Evolutionary conservation across 352 stramenopile genomes (phyloP).

Genomic region (Phytophthora melonis): DNA sequence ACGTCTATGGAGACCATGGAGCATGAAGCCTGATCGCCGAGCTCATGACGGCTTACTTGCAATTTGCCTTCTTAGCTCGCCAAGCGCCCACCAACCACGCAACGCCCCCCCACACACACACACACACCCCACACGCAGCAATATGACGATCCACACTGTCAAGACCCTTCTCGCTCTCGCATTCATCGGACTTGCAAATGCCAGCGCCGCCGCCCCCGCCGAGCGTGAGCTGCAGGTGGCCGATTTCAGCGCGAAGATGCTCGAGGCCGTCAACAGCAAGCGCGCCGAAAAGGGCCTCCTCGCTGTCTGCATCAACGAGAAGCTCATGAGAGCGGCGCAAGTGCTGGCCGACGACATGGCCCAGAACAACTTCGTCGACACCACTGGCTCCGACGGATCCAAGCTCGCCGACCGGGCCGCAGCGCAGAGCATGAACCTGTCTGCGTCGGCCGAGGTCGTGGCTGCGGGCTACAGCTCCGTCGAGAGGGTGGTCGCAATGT

Average conservation of each 20-base stretch:
- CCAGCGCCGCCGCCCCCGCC: not conserved
- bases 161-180: slow-evolving; percentile 2
- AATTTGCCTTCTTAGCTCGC: not conserved
- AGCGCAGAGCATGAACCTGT: slow-evolving; percentile 33
- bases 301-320: slow-evolving; percentile 50
- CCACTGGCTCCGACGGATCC: slow-evolving; percentile 41
- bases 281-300: slow-evolving; percentile 42
- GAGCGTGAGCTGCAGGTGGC: slow-evolving; percentile 39
- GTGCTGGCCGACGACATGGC: slow-evolving; percentile 35
- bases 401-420: slow-evolving; percentile 33
- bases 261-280: slow-evolving; percentile 49
- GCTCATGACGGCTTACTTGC: not conserved
- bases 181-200: slow-evolving; percentile 8
- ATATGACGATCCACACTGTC: not conserved
- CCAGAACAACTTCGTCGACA: slow-evolving; percentile 33
- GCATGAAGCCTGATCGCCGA: too few relatives aligned
- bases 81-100: not conserved
- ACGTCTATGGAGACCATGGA: not conserved
- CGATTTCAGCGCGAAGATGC: slow-evolving; percentile 47
- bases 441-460: slow-evolving; percentile 44
- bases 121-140: not conserved
- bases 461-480: slow-evolving; percentile 48
- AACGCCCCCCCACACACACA: too few relatives aligned
- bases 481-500: slow-evolving; percentile 44
- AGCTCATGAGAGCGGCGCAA: slow-evolving; percentile 37